Base-by-base conservation (phyloP, 257 asterid species). In the Capsicum baccatum region DNA sequence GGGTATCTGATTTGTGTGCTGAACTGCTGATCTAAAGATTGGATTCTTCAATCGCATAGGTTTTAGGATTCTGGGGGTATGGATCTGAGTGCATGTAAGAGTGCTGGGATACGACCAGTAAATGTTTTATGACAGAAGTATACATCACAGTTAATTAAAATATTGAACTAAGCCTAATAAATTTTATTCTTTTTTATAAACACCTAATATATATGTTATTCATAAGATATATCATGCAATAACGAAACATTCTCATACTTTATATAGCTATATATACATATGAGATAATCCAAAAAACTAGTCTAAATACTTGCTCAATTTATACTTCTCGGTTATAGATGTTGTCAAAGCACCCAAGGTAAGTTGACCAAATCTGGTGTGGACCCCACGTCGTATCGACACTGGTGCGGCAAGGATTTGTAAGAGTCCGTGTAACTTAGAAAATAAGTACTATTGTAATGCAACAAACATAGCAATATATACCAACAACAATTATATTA, bases 401-500 rank as follows among this genome's bases (percentile, higher is more conserved):
- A 21, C 69, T 4, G 17, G 17, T 64, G 70, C 44, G 17, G 44
- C 44, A 64, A 64, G 44, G 35, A 63, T 63, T 64, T 64, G 11
- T 8, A 64, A 64, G 71, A 64, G 44, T 64, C 33, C 5, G 44
- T 26, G 2, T 17, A 64, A 2, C 44, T 26, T 26, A 64, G 71
- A 64, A 1, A 21, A 64, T 39, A 42, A 71, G 58, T 71, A 71
- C 79, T 5, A 71, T 17, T 17, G 58, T n/a, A 47, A 10, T 44
- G 79, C 79, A 71, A 47, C 8, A 71, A 37, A 71, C 44, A n/a
- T 71, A 71, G 35, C 58, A n/a, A 44, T n/a, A 19, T 71, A 73
- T 42, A 11, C 80, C 48, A 73, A 11, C 44, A 73, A 9, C n/a
- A 73, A 19, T 48, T 19, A 26, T 26, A 26, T 26, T 26, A 26